phyloP scores from a whole-genome alignment of 2,329 filamentous ascomycete genomes.

The Aspergillus fijiensis region DNA sequence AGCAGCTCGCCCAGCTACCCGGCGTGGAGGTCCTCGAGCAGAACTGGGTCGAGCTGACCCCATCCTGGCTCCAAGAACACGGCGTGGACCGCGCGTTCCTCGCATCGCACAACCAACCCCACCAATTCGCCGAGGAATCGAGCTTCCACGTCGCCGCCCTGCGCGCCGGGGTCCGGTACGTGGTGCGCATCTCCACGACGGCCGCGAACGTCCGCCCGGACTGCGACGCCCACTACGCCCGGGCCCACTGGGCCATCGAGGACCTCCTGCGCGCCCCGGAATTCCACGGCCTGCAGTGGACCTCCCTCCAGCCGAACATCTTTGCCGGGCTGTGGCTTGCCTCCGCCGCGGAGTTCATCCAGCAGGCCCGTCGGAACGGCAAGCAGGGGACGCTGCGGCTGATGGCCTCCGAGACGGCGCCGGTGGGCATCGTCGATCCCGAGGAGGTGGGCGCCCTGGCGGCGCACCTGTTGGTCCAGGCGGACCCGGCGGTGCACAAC shows the following conservation, averaged over 20 bases:
- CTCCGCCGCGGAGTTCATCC: slow-evolving; percentile 32
- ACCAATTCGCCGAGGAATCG: slow-evolving; percentile 44
- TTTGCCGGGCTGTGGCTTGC: slow-evolving; percentile 28
- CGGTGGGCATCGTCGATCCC: slow-evolving; percentile 33
- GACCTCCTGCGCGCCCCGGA: slow-evolving; percentile 36
- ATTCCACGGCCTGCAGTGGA: slow-evolving; percentile 39
- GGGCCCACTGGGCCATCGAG: slow-evolving; percentile 46
- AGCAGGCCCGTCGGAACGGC: slow-evolving; percentile 35
- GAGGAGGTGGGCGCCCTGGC: slow-evolving; percentile 39
- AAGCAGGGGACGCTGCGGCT: slow-evolving; percentile 31
- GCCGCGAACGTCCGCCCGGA: slow-evolving; percentile 40
- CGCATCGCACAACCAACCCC: slow-evolving; percentile 39
- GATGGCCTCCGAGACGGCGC: slow-evolving; percentile 29
- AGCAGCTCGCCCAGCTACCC: slow-evolving; percentile 32
- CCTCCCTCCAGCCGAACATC: slow-evolving; percentile 42
- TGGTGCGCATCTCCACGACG: slow-evolving; percentile 46
- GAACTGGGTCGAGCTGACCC: slow-evolving; percentile 41
- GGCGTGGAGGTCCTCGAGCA: slow-evolving; percentile 37
- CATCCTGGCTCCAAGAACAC: slow-evolving; percentile 42
- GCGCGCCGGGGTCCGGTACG: slow-evolving; percentile 41
- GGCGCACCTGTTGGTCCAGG: slow-evolving; percentile 35
- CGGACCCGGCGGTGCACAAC: slow-evolving; percentile 31
- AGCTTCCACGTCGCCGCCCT: slow-evolving; percentile 38
- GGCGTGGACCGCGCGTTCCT: slow-evolving; percentile 42
- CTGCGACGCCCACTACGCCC: slow-evolving; percentile 36